Evolutionary conservation across 768 basidiomycete genomes (phyloP).

Genomic region (Gloeostereum incarnatum): DNA sequence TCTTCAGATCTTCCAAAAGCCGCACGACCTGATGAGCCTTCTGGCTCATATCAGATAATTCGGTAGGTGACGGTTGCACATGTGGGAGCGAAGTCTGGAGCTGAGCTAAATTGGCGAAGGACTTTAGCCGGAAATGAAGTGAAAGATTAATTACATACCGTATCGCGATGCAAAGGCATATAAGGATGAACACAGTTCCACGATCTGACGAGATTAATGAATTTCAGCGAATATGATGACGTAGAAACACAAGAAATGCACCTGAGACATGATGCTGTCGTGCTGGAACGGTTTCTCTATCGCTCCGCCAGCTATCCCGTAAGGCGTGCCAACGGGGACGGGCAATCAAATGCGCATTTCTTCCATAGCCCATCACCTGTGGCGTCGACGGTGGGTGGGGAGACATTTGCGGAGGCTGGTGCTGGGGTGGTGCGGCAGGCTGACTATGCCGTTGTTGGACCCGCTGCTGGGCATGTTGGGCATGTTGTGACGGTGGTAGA

Average conservation of each 20-base stretch:
- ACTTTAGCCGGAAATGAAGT: background rate
- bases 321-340: too few species aligned
- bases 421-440: conserved; percentile 3
- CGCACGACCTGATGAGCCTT: conserved; percentile 59
- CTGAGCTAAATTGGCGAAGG: conserved; percentile 20
- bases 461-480: conserved; percentile 5
- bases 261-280: conserved; percentile 34
- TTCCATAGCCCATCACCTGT: too few species aligned
- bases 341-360: too few species aligned
- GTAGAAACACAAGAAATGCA: conserved; percentile 12
- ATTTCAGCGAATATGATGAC: conserved; percentile 31
- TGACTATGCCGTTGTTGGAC: conserved; percentile 6
- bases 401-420: conserved; percentile 14
- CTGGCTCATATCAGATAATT: conserved; percentile 63
- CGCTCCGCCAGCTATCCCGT: too few species aligned
- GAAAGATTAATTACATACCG: conserved; percentile 30
- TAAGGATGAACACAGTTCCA: conserved; percentile 50
- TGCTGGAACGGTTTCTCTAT: conserved; percentile 25
- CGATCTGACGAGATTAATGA: conserved; percentile 31
- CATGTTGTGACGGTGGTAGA: conserved; percentile 11
- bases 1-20: conserved; percentile 53
- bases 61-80: conserved; percentile 40
- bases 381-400: too few species aligned
- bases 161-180: conserved; percentile 61
- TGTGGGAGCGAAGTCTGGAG: conserved; percentile 37